Base-by-base conservation (phyloP, 306 rosid species). In the Astragalus membranaceus region DNA sequence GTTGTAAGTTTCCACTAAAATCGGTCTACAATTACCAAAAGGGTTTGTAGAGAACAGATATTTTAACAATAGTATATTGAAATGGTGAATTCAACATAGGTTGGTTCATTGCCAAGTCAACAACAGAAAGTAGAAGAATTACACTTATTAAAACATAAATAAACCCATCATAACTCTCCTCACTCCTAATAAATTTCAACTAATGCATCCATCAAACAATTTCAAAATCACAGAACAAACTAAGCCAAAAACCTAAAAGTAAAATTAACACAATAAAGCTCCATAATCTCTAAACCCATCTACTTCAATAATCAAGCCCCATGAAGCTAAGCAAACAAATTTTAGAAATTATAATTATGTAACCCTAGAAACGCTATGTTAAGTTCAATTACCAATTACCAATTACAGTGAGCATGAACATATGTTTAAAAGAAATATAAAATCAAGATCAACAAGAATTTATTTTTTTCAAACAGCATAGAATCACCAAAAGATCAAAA, bases 251-350 rank as follows among this genome's bases (percentile, higher is more conserved):
- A 42, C 46, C 60, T 10, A 17, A 67, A 60, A 26, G 30, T 26
- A 26, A 26, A 26, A 26, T 26, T 26, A 76, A 52, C 44, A 60
- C 43, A 69, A 67, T 14, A 59, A 44, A 65, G 39, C 70, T 64
- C 46, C 26, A 62, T 9, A 14, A 42, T 8, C 30, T 32, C 15
- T 6, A 48, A 67, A 20, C 55, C 20, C 49, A 72, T 13, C 26
- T 36, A 60, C 15, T 77, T 77, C 56, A 73, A 77, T 62, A 17
- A 55, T 33, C 50, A 56, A 73, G n/a, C 41, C 30, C 11, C 64
- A 57, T 26, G 10, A 11, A n/a, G 29, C 30, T 2, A 74, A 69
- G 4, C 48, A 56, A 30, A 56, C 33, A 47, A 56, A 33, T 9
- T 68, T 30, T 49, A 73, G 3, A 32, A 63, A 52, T 9, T 39